Base-by-base conservation (phyloP, 1,284 basidiomycete species). In the Sphagnurus paluster region DNA sequence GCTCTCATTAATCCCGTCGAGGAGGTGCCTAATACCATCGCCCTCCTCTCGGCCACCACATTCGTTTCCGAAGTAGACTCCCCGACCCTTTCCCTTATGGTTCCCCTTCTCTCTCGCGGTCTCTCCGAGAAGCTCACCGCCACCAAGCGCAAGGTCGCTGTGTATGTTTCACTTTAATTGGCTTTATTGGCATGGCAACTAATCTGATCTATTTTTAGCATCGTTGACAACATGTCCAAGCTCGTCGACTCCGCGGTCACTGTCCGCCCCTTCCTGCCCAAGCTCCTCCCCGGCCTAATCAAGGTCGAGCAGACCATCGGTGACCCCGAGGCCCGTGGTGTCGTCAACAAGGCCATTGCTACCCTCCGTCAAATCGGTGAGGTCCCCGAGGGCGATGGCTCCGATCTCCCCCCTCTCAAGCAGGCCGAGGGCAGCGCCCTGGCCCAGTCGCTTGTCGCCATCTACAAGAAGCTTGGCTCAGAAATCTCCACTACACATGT, bases 61-160 rank as follows among this genome's bases (percentile, higher is more conserved):
- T 99, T 99, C 87, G 97, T 99, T 86, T 93, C 95, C 54, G 97
- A 99, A 80, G 97, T 99, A 75, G 97, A 99, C 70, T 95, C 96
- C 54, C 86, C 97, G 53, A 99, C 97, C 57, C 89, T 99, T 61
- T 98, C 97, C 58, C 87, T 99, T 59, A 98, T 99, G 93, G 96
- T 96, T 51, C 97, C 96, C 62, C 87, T 99, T 36, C 81, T 99
- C 53, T 84, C 90, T 54, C 93, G 97, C 80, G 97, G 97, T 85
- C 82, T 98, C 57, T 81, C 72, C 57, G 94, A 98, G 81, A 95
- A 96, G 76, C 81, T 90, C 53, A 98, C 94, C 53, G 87, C 94
- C 54, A 96, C 87, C 59, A 95, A 96, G 80, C 93, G 95, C 60
- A 97, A 94, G 78, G 93, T 97, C 61, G 93, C 92, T 62, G 93